Base-by-base conservation (phyloP, 2,329 filamentous ascomycete genomes). In the Pseudogymnoascus sp. region DNA sequence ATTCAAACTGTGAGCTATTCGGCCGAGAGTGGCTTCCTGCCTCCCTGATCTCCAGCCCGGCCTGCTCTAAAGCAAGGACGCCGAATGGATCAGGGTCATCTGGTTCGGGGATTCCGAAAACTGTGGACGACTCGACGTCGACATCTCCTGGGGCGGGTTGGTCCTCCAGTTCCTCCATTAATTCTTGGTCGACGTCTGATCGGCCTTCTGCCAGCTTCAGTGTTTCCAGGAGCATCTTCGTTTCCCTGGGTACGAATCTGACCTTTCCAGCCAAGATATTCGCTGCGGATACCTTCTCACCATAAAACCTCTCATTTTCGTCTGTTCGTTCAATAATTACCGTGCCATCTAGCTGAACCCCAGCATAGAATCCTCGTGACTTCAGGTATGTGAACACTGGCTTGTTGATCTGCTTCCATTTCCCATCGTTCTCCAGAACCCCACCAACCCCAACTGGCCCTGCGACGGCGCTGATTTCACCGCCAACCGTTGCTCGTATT, bases 71-170 rank as follows among this genome's bases (percentile, higher is more conserved):
- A 6, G 93, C 92, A 65, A 92, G 82, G 25, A 97, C 89, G 22
- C 93, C 93, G 70, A 90, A 97, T 0, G 93, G 93, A 72, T 97
- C 93, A 0, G 92, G 92, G 68, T 97, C 93, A 60, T 92, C 85
- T 3, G 78, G 75, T 65, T 87, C 86, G 0, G 91, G 92, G 14
- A 96, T 79, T 2, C 92, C 92, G 75, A 97, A 96, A 1, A 77
- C 66, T 59, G 78, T 71, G 57, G 82, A 68, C 54, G 65, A 66
- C 60, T 75, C 73, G 4, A 88, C 68, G 41, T 87, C 81, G 60
- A 80, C 86, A 70, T 97, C 93, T 59, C 87, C 87, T 0, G 93
- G 93, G 0, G 91, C 84, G 11, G 89, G 86, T 62, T 88, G 78
- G 57, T 77, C 81, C 6, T 85, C 83, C 6, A 88, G 75, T 57